A percentile compares a stretch with the other conserved stretches of the same genome.
Evolutionary conservation across 2,329 filamentous ascomycete genomes (phyloP).

Genomic region (Penicillium sumatraense): DNA sequence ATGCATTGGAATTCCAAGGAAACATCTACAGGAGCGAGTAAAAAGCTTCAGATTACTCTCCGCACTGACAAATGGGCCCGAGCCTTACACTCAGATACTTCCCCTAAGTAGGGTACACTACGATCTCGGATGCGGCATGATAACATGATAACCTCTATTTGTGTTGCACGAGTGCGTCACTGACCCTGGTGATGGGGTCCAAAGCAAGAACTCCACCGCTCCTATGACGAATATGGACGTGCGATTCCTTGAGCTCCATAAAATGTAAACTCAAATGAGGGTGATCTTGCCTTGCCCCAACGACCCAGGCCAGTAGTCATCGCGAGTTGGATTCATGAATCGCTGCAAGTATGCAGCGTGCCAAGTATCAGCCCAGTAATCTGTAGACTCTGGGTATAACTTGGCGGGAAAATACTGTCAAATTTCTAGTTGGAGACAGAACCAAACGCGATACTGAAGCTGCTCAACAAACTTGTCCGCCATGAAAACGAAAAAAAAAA

Average conservation of each 20-base stretch:
- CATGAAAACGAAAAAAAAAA: too few relatives aligned
- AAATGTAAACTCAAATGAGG: background rate
- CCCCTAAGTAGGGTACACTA: too few relatives aligned
- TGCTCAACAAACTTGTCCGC: too few relatives aligned
- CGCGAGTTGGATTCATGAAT: too few relatives aligned
- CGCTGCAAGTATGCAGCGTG: too few relatives aligned
- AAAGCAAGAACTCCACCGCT: constrained; percentile 6
- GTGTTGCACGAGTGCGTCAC: constrained; percentile 13
- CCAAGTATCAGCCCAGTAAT: too few relatives aligned
- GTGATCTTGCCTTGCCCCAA: too few relatives aligned
- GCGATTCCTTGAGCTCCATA: background rate
- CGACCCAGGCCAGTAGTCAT: too few relatives aligned
- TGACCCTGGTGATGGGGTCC: background rate
- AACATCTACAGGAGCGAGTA: background rate
- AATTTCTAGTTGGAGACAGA: too few relatives aligned
- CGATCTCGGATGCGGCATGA: background rate
- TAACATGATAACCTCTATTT: background rate
- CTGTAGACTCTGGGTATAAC: too few relatives aligned
- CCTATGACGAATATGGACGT: background rate
- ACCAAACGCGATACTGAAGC: too few relatives aligned
- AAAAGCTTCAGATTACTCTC: background rate
- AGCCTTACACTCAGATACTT: background rate
- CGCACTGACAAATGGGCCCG: background rate
- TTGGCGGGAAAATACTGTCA: too few relatives aligned
- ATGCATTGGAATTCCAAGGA: background rate